Conservation (phyloP, 805 yeast species). For the Candida arabinofermentans region DNA sequence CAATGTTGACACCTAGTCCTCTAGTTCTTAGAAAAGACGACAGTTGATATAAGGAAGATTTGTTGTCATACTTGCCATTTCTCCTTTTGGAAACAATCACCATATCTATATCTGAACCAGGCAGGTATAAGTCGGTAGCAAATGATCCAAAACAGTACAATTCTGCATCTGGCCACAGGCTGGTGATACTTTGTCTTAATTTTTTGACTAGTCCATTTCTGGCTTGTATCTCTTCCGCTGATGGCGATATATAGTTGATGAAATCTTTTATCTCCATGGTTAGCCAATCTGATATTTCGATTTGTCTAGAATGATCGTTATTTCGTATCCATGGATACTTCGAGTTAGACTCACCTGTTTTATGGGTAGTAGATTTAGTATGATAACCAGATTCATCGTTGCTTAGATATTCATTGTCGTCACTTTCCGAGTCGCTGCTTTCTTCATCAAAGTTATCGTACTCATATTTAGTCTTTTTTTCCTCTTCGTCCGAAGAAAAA, state of each 20-base stretch:
- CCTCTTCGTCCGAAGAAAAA: conserved; percentile 32
- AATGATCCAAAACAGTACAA: conserved; percentile 89
- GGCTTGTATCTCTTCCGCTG: conserved; percentile 60
- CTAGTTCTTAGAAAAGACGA: conserved; percentile 63
- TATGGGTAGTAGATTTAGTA: conserved; percentile 23
- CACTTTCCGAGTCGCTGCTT: conserved; percentile 20
- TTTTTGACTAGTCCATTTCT: conserved; percentile 64
- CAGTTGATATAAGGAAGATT: conserved; percentile 65
- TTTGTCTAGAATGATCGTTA: conserved; percentile 72
- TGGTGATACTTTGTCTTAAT: conserved; percentile 47
- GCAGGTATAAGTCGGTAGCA: conserved; percentile 89
- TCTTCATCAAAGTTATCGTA: conserved; percentile 31
- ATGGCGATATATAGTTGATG: conserved; percentile 81
- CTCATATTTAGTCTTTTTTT: conserved; percentile 30
- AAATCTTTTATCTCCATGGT: conserved; percentile 83
- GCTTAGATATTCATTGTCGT: conserved; percentile 39
- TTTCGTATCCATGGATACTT: conserved; percentile 73
- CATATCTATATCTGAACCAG: conserved; percentile 95
- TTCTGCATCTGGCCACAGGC: conserved; percentile 74
- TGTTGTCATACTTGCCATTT: conserved; percentile 53
- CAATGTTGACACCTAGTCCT: conserved; percentile 65
- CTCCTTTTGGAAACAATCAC: conserved; percentile 60
- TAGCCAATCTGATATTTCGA: conserved; percentile 82
- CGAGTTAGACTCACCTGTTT: conserved; percentile 28
- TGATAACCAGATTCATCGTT: conserved; percentile 37